Conservation (phyloP, 495 filamentous ascomycete genomes). For the Annulohypoxylon moriforme region DNA sequence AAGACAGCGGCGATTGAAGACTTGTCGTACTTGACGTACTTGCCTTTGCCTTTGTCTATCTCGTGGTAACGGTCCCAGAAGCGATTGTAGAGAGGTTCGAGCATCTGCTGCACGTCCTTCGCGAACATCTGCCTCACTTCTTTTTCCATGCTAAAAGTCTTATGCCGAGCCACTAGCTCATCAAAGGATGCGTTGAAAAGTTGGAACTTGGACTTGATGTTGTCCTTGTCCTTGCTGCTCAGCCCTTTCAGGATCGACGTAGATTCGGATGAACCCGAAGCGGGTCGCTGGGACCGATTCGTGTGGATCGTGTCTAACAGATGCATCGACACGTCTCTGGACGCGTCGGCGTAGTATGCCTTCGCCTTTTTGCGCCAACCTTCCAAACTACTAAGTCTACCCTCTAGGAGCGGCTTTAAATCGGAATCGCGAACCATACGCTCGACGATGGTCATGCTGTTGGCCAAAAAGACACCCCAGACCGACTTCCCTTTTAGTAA, state of each 20-base stretch:
- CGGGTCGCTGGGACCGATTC: slow-evolving; percentile 73
- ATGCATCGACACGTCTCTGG: slow-evolving; percentile 85
- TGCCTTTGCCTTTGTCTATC: slow-evolving; percentile 94
- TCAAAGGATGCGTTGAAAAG: slow-evolving; percentile 93
- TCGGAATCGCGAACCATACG: slow-evolving; percentile 86
- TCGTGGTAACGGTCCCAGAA: slow-evolving; percentile 99
- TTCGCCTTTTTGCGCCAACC: slow-evolving; percentile 87
- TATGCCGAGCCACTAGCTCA: slow-evolving; percentile 83
- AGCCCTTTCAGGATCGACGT: slow-evolving; percentile 84
- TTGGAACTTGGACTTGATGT: slow-evolving; percentile 92
- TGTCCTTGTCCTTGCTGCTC: slow-evolving; percentile 89
- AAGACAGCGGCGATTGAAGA: slow-evolving; percentile 67
- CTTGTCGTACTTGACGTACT: slow-evolving; percentile 98
- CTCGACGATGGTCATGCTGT: slow-evolving; percentile 86
- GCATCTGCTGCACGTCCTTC: slow-evolving; percentile 85
- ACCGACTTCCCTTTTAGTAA: slow-evolving; percentile 81
- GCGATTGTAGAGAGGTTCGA: slow-evolving; percentile 92
- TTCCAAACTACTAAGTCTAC: slow-evolving; percentile 73
- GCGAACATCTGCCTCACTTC: slow-evolving; percentile 83
- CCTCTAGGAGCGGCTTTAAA: slow-evolving; percentile 75
- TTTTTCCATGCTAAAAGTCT: slow-evolving; percentile 81
- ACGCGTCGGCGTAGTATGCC: slow-evolving; percentile 84
- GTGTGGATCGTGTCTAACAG: slow-evolving; percentile 95
- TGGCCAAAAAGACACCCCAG: slow-evolving; percentile 90
- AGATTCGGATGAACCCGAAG: slow-evolving; percentile 73